These are phyloP conservation scores for Coprinellus micaceus DNA, from an alignment of 768 basidiomycete genomes.

Conservation along the genomic window DNA sequence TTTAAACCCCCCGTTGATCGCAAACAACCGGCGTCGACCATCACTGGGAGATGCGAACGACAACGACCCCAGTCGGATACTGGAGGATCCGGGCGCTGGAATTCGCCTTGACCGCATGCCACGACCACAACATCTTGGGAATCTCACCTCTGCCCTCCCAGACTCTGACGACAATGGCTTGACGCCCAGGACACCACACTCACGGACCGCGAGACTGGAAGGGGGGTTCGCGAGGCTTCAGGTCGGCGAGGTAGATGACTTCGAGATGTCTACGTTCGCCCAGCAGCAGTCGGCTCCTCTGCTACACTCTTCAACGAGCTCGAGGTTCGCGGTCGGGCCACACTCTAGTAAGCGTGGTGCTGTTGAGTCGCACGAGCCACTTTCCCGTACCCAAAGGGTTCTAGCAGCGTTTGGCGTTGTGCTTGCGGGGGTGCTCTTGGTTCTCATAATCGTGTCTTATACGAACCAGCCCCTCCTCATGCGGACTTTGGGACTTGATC, in stretches of 20 bases:
- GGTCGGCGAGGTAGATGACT: constrained; percentile 37
- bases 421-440: constrained; percentile 24
- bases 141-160: constrained; percentile 30
- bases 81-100: too few relatives aligned
- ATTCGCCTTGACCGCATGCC: constrained; percentile 26
- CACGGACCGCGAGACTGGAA: constrained; percentile 54
- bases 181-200: constrained; percentile 63
- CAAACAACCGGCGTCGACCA: background rate
- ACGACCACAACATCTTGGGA: constrained; percentile 36
- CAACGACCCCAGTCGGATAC: background rate
- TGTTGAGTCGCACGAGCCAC: constrained; percentile 13
- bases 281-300: constrained; percentile 45
- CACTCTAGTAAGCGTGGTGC: constrained; percentile 21
- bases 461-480: constrained; percentile 45
- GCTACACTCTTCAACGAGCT: constrained; percentile 43
- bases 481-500: constrained; percentile 37
- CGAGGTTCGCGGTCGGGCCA: constrained; percentile 36
- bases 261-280: constrained; percentile 29
- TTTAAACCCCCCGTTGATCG: background rate
- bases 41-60: background rate
- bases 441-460: constrained; percentile 48
- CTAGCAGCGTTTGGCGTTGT: constrained; percentile 46
- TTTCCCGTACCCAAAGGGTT: constrained; percentile 23
- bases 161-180: constrained; percentile 34
- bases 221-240: constrained; percentile 51